phyloP scores from a whole-genome alignment of 148 eudicot species.

The Rheum nobile region DNA sequence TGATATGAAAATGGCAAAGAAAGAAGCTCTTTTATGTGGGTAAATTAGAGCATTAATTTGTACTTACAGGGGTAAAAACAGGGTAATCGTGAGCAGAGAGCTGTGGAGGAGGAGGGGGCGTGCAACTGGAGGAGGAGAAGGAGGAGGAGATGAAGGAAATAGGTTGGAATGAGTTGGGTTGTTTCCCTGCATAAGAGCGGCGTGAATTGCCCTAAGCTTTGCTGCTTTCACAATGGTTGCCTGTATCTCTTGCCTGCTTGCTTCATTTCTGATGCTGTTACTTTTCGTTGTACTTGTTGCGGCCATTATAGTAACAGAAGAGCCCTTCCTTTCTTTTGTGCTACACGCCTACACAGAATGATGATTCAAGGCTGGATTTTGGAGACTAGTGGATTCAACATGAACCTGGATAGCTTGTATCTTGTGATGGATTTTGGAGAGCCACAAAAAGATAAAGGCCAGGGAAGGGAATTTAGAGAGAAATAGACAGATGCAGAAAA shows the following conservation, averaged over 20 bases:
- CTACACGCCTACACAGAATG: not conserved
- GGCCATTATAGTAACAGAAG: constrained; percentile 25
- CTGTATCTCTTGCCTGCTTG: constrained; percentile 47
- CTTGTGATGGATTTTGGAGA: not conserved
- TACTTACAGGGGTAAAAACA: constrained; percentile 86
- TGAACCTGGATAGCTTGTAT: not conserved
- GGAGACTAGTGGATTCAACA: not conserved
- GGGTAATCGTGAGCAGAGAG: constrained; percentile 83
- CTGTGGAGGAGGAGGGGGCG: constrained; percentile 30
- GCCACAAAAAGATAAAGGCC: not conserved
- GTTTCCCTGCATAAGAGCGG: constrained; percentile 49
- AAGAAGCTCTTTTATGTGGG: not conserved
- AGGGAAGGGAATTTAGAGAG: not conserved
- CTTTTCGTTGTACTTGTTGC: constrained; percentile 11
- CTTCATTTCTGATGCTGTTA: constrained; percentile 9
- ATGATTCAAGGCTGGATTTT: not conserved
- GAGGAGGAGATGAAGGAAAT: not conserved
- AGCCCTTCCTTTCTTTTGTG: not conserved
- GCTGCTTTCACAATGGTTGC: constrained; percentile 76
- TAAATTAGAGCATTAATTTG: not conserved
- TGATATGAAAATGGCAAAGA: not conserved
- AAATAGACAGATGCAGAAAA: not conserved
- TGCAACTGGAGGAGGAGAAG: too few relatives aligned
- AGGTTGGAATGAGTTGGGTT: constrained; percentile 19
- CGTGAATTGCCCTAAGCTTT: constrained; percentile 81